Conservation (phyloP, 306 rosid genomes). For the Trifolium pratense region DNA sequence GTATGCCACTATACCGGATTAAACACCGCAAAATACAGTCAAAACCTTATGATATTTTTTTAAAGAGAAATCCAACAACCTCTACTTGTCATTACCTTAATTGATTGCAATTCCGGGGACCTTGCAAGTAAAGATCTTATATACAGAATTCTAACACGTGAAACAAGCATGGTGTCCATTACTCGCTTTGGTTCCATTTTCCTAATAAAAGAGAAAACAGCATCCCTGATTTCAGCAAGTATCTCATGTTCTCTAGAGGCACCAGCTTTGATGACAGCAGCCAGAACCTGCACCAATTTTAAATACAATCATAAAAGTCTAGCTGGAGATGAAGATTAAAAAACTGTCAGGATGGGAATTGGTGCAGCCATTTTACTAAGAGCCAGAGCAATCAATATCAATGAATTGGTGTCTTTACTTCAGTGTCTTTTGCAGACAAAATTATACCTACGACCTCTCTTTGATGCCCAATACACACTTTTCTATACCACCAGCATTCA, state of each 20-base stretch:
- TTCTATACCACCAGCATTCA: background rate
- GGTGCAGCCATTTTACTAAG: conserved; percentile 2
- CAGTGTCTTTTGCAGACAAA: conserved; percentile 1
- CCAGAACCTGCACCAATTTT: conserved; percentile 72
- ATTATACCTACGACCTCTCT: conserved; percentile 27
- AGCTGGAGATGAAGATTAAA: conserved; percentile 18
- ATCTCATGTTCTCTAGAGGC: conserved; percentile 99
- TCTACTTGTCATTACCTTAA: conserved; percentile 65
- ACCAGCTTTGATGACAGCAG: conserved; percentile 98
- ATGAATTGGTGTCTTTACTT: conserved; percentile 21
- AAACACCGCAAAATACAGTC: conserved; percentile 16
- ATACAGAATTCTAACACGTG: conserved; percentile 95
- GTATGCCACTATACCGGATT: conserved; percentile 39
- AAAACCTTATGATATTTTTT: conserved; percentile 28
- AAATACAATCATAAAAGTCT: conserved; percentile 20
- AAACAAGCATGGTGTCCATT: conserved; percentile 98
- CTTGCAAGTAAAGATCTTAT: conserved; percentile 94
- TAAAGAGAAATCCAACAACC: conserved; percentile 8
- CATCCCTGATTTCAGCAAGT: conserved; percentile 95
- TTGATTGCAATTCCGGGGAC: conserved; percentile 96
- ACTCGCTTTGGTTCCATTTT: conserved; percentile 97
- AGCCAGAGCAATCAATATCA: conserved; percentile 23
- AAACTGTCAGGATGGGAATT: conserved; percentile 18
- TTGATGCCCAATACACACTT: conserved; percentile 5
- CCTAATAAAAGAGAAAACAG: conserved; percentile 88